Evolutionary conservation across 169 alveolate species (phyloP), one percentile per base, ranked within the genome.

Genomic region (Plasmodium gallinaceum): DNA sequence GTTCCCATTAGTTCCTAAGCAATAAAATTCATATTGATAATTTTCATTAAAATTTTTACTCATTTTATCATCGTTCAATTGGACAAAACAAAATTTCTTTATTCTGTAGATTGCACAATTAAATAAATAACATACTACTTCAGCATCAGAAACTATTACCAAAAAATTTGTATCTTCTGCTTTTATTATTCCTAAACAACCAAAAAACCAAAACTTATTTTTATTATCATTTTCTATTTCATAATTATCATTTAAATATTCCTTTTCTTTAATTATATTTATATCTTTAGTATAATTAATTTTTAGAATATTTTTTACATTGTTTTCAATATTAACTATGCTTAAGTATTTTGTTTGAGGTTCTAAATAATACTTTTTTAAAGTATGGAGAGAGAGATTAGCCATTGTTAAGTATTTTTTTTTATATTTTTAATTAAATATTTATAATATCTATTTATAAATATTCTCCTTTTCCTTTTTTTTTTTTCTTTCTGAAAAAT

Each of bases 101-200:
- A 83, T 73, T 42, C 86, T 68, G 68, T 83, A 83, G 10, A 83
- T 68, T 18, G 86, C 64, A 7, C 73, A 54, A 69, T 83, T 70
- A 61, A 83, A 83, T 62, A 83, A 42, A 69, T 83, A 54, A 52
- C 74, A 83, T 68, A 83, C 74, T 7, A 69, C 46, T 57, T 83
- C 91, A 0, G 91, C 91, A 32, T 70, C 91, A 12, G 91, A 83
- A 42, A 83, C 86, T 52, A 83, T 58, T 60, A 70, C 91, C 32
- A 83, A 58, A 64, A 83, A 83, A 51, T 83, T 83, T 5, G 32
- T 70, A 32, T 62, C 45, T 39, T 83, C 91, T 46, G 91, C 83
- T 42, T 83, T 60, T 10, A 83, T 46, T 83, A 83, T 68, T 16
- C 91, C 91, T 58, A 83, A 58, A 48, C 91, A 83, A 6, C 91